Percentiles rank a stretch among this genome's conserved stretches.
phyloP scores from a whole-genome alignment of 2,329 filamentous ascomycete genomes.

The Diaporthe sp. region DNA sequence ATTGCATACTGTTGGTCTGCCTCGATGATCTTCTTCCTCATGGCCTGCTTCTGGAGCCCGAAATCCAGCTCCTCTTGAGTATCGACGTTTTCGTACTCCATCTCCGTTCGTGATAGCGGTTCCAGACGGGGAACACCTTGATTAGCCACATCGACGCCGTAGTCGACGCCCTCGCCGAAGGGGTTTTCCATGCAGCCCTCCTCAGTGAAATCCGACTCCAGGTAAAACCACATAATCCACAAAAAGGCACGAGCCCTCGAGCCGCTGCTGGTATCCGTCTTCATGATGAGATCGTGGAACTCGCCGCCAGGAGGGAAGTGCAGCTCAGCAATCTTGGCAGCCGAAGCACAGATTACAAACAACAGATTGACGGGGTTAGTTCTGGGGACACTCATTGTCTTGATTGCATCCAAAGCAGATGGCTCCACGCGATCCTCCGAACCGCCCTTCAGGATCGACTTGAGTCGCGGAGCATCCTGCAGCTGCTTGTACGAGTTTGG shows the following conservation, averaged over 20 bases:
- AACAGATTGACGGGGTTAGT: slow-evolving; percentile 98
- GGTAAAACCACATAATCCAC: slow-evolving; percentile 99
- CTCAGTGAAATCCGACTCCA: slow-evolving; percentile 93
- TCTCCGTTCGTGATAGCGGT: slow-evolving; percentile 75
- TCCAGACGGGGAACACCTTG: slow-evolving; percentile 79
- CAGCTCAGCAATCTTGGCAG: slow-evolving; percentile 90
- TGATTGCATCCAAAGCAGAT: slow-evolving; percentile 85
- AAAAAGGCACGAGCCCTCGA: slow-evolving; percentile 91
- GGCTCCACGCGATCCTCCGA: slow-evolving; percentile 92
- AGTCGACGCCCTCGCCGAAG: slow-evolving; percentile 82
- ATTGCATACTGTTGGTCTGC: slow-evolving; percentile 80
- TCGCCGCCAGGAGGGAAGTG: slow-evolving; percentile 90
- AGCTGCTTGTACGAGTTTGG: slow-evolving; percentile 97
- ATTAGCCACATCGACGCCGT: slow-evolving; percentile 74
- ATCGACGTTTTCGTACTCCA: slow-evolving; percentile 80
- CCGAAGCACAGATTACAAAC: slow-evolving; percentile 92
- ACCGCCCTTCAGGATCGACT: slow-evolving; percentile 97
- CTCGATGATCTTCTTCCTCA: slow-evolving; percentile 81
- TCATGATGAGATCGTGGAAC: slow-evolving; percentile 98
- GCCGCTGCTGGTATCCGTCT: slow-evolving; percentile 82
- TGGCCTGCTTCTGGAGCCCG: slow-evolving; percentile 80
- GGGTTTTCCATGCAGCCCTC: slow-evolving; percentile 92
- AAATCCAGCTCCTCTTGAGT: slow-evolving; percentile 78
- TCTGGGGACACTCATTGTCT: slow-evolving; percentile 73
- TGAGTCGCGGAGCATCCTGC: slow-evolving; percentile 94